These are phyloP conservation scores for Cyclostephanos tholiformis DNA, from an alignment of 108 stramenopile genomes.

Conservation along the genomic window DNA sequence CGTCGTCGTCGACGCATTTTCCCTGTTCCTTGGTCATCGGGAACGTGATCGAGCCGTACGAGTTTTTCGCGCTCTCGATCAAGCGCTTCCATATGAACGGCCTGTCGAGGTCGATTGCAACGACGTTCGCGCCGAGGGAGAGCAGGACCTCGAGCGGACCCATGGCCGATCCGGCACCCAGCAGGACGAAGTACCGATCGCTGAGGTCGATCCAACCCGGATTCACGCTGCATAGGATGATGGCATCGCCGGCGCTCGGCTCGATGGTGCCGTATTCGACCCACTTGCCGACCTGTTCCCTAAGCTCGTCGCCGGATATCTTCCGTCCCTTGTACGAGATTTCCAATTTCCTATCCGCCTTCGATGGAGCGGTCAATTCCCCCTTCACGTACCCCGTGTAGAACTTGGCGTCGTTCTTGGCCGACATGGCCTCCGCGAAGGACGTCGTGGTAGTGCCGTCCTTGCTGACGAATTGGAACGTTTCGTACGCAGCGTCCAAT, in stretches of 20 bases:
- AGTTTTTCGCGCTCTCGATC: conserved; percentile 77
- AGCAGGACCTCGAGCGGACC: conserved; percentile 94
- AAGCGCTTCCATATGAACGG: conserved; percentile 90
- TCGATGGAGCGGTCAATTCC: conserved; percentile 17
- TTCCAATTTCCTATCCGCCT: conserved; percentile 57
- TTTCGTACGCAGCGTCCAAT: conserved; percentile 83
- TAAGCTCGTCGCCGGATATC: conserved; percentile 80
- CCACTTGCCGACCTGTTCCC: conserved; percentile 88
- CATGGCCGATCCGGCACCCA: conserved; percentile 98
- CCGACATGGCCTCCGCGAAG: conserved; percentile 86
- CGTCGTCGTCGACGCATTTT: conserved; percentile 62
- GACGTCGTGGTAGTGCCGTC: conserved; percentile 69
- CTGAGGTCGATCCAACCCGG: conserved; percentile 86
- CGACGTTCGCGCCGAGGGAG: conserved; percentile 93
- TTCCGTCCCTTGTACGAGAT: conserved; percentile 92
- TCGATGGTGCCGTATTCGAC: conserved; percentile 95
- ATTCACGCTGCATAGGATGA: conserved; percentile 82
- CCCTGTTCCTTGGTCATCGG: conserved; percentile 79
- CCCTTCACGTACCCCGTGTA: conserved; percentile 88
- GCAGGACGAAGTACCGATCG: conserved; percentile 92
- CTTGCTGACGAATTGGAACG: conserved; percentile 92
- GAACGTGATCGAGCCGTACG: conserved; percentile 92
- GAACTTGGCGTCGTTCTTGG: conserved; percentile 74
- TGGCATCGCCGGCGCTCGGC: conserved; percentile 92
- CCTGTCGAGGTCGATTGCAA: conserved; percentile 95